Evolutionary conservation across 2,329 filamentous ascomycete species (phyloP).

Genomic region (Aspergillus tanneri): DNA sequence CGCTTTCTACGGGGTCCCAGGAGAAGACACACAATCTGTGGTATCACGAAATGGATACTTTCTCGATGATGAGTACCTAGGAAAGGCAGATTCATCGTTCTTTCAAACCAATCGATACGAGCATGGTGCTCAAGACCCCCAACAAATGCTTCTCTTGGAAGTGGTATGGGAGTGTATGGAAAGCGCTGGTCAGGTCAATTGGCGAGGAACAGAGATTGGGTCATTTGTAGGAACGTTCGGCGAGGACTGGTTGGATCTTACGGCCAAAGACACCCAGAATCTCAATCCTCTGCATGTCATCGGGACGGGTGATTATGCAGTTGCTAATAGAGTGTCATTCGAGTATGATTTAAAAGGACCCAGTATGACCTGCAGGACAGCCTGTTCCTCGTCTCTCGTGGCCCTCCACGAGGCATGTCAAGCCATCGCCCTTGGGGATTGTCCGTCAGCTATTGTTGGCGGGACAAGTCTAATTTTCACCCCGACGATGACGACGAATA

Average conservation of each 20-base stretch:
- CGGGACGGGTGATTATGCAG: constrained; percentile 9
- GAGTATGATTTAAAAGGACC: constrained; percentile 29
- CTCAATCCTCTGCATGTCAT: constrained; percentile 7
- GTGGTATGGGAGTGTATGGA: constrained; percentile 33
- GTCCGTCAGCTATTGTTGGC: constrained; percentile 32
- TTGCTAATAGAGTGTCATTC: constrained; percentile 19
- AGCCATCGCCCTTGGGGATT: constrained; percentile 22
- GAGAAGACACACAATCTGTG: background rate
- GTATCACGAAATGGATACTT: constrained; percentile 21
- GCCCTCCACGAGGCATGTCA: constrained; percentile 30
- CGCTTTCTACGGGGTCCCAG: constrained; percentile 13
- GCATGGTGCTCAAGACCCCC: constrained; percentile 26
- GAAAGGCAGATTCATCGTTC: constrained; percentile 25
- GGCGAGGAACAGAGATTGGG: constrained; percentile 29
- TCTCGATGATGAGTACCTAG: constrained; percentile 24
- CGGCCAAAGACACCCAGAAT: constrained; percentile 12
- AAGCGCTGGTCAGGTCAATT: constrained; percentile 24
- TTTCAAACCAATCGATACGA: constrained; percentile 23
- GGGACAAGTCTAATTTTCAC: constrained; percentile 29
- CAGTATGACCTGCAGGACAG: constrained; percentile 40
- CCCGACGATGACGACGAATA: constrained; percentile 25
- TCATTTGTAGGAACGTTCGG: constrained; percentile 21
- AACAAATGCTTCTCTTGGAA: constrained; percentile 31
- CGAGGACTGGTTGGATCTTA: constrained; percentile 19
- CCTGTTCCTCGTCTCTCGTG: constrained; percentile 45